Percentiles rank a stretch among this genome's conserved stretches.
Evolutionary conservation across 257 asterid species (phyloP).

Genomic region (Asclepias syriaca): DNA sequence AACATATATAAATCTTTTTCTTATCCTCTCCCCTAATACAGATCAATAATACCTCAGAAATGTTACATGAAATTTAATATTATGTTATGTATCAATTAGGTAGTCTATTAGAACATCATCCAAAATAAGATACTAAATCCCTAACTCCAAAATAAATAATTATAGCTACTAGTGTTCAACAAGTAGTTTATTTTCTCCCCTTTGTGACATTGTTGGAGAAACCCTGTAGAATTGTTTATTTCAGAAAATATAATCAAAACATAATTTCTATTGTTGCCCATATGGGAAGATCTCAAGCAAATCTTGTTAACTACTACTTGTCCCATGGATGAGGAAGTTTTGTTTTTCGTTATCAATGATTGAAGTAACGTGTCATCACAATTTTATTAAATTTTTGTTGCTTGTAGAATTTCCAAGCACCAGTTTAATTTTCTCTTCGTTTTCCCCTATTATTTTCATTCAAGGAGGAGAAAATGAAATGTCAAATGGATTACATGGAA

Average conservation of each 20-base stretch:
- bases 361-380: not conserved
- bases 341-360: not conserved
- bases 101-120: not conserved
- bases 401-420: slow-evolving; percentile 1
- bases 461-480: slow-evolving; percentile 93
- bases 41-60: not conserved
- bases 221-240: not conserved
- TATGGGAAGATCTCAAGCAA: not conserved
- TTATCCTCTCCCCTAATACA: not conserved
- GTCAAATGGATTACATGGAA: slow-evolving; percentile 97
- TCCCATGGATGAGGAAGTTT: not conserved
- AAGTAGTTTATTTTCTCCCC: not conserved
- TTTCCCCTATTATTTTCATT: slow-evolving; percentile 6
- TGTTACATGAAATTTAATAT: not conserved
- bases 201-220: not conserved
- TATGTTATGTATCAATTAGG: not conserved
- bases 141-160: too few species aligned
- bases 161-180: not conserved
- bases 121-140: not conserved
- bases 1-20: not conserved
- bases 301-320: not conserved
- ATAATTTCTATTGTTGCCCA: not conserved
- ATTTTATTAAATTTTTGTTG: slow-evolving; percentile 1
- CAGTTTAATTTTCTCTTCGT: slow-evolving; percentile 8
- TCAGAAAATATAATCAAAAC: not conserved